Evolutionary conservation across 108 stramenopile species (phyloP), one percentile per base, ranked within the genome.

Genomic region (Nitzschia putrida): DNA sequence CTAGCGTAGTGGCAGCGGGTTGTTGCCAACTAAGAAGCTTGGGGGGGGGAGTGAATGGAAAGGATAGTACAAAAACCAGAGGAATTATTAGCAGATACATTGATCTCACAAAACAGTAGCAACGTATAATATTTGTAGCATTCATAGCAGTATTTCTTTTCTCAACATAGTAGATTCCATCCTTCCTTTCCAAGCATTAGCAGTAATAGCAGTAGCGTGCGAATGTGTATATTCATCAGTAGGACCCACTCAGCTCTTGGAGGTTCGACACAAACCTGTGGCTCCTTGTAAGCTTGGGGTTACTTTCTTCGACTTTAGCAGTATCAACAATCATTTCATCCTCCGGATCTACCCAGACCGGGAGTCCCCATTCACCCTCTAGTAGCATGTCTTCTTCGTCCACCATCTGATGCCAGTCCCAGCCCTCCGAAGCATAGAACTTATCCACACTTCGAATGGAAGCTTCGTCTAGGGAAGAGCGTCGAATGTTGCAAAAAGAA

Each of bases 381-480:
- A 11, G 68, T 63, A 68, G 65, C 76, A 39, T 85, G 57, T 80
- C 76, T 18, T 90, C 90, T 52, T 91, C 89, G 44, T 93, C 92
- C 52, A 87, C 51, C 7, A 86, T 86, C 13, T 68, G 78, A 40
- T 83, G 56, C 86, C 84, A 87, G 56, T 90, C 79, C 80, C 85
- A 86, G 0, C 89, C 92, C 66, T 93, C 47, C 47, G 47, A 49
- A 49, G 47, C 47, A 6, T 18, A 16, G n/a, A 18, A 49, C 47
- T 49, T 49, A 49, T 16, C 18, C 47, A 49, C 47, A 49, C 18
- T 39, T 59, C 57, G 29, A 39, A 59, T 59, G 13, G 57, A 29
- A 39, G 3, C 38, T 20, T 59, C 57, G 7, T 59, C 38, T 14
- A 39, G 57, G 14, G 40, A 50, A 3, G 49, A 50, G 5, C 20